phyloP scores from a whole-genome alignment of 257 asterid species.

The Solanum tarijense region DNA sequence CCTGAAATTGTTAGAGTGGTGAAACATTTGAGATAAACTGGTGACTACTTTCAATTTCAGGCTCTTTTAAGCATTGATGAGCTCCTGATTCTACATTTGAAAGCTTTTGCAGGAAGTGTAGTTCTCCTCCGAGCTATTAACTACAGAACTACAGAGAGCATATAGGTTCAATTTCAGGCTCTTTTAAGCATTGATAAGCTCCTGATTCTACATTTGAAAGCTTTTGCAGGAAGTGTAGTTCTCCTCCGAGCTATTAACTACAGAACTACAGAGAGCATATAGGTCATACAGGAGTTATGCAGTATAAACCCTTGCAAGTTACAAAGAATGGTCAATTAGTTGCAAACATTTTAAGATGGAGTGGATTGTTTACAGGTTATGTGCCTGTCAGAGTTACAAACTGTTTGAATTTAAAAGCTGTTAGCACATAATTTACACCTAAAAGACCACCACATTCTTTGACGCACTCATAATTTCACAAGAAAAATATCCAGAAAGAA shows the following conservation, averaged over 20 bases:
- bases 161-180: neutral
- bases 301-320: neutral
- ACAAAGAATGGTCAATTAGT: neutral
- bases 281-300: neutral
- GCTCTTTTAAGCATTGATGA: neutral
- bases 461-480: neutral
- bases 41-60: neutral
- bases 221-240: neutral
- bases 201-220: neutral
- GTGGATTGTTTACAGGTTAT: neutral
- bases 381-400: neutral
- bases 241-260: neutral
- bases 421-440: neutral
- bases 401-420: neutral
- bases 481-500: neutral
- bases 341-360: neutral
- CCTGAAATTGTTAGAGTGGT: constrained; percentile 39
- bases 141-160: neutral
- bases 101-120: neutral
- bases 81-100: neutral
- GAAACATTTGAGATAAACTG: neutral
- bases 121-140: neutral
- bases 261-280: neutral
- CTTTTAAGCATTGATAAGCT: neutral
- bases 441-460: neutral